phyloP scores from a whole-genome alignment of 805 yeast genomes.

The Candida ortonii region DNA sequence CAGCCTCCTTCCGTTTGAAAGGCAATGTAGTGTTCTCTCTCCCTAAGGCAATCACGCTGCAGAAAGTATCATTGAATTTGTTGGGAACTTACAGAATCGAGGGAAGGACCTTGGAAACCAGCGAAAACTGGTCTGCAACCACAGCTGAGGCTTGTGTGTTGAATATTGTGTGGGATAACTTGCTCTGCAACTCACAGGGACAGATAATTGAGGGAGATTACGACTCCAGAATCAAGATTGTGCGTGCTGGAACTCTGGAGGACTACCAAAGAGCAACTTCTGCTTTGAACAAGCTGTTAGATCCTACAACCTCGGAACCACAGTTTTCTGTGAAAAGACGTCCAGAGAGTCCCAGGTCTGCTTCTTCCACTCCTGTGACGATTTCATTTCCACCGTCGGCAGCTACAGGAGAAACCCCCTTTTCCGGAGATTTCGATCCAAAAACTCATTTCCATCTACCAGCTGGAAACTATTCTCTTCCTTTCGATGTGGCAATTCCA shows the following conservation, averaged over 20 bases:
- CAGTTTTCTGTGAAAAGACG: background rate
- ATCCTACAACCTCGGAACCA: too few species aligned
- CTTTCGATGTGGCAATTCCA: conserved; percentile 44
- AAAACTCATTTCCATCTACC: conserved; percentile 38
- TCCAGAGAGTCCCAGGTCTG: too few species aligned
- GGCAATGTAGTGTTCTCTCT: conserved; percentile 48
- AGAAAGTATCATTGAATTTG: conserved; percentile 37
- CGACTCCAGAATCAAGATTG: conserved; percentile 30
- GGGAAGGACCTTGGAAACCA: conserved; percentile 31
- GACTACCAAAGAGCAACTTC: too few species aligned
- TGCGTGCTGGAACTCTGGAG: too few species aligned
- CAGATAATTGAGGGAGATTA: conserved; percentile 39
- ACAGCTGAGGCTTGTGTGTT: conserved; percentile 39
- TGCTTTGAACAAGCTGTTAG: too few species aligned
- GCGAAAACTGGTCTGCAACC: background rate
- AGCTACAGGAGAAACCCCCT: conserved; percentile 32
- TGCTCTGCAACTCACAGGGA: conserved; percentile 41
- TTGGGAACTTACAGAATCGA: conserved; percentile 43
- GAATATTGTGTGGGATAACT: conserved; percentile 47
- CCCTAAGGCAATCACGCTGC: conserved; percentile 41
- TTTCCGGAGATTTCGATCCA: conserved; percentile 23
- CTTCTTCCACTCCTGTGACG: background rate
- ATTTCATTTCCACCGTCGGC: conserved; percentile 11
- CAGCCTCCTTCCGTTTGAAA: conserved; percentile 40
- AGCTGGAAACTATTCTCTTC: conserved; percentile 51